Evolutionary conservation across 768 basidiomycete genomes (phyloP).

Genomic region (Peribolospora kevripleyi): DNA sequence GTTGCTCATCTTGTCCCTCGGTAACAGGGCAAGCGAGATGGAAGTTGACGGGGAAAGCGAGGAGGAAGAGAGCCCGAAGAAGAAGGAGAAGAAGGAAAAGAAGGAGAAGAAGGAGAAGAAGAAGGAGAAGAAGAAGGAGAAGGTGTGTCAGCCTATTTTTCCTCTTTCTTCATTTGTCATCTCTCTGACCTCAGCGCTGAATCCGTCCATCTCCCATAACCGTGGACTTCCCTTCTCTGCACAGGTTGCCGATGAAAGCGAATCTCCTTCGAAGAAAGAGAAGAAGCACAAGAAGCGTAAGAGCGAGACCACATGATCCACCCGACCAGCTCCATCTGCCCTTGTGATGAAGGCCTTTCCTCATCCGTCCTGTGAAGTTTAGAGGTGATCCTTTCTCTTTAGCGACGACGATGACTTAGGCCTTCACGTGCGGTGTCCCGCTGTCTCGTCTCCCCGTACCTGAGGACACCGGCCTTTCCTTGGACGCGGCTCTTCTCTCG

Average conservation of each 20-base stretch:
- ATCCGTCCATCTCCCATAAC: too few species aligned
- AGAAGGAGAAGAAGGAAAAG: too few species aligned
- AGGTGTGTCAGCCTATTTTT: too few species aligned
- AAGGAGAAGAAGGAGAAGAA: conserved; percentile 15
- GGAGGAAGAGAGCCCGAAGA: too few species aligned
- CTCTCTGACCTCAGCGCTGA: too few species aligned
- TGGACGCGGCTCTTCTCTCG: too few species aligned
- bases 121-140: conserved; percentile 15
- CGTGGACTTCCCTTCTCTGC: too few species aligned
- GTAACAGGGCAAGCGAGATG: conserved; percentile 4
- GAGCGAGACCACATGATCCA: conserved; percentile 22
- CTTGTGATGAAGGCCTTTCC: not conserved
- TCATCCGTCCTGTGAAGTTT: not conserved
- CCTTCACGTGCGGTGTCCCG: too few species aligned
- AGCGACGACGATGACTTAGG: not conserved
- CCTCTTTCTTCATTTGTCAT: too few species aligned
- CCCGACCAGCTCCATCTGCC: conserved; percentile 1
- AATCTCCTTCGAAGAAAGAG: conserved; percentile 16
- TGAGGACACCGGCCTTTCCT: too few species aligned
- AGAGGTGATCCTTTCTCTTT: not conserved
- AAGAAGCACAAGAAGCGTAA: conserved; percentile 32
- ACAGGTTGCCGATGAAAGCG: conserved; percentile 14
- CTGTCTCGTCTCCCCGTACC: too few species aligned
- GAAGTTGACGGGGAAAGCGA: conserved; percentile 13
- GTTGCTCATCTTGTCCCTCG: too few species aligned